Conservation (phyloP, 768 basidiomycete species). For the Exsudoporus frostii region DNA sequence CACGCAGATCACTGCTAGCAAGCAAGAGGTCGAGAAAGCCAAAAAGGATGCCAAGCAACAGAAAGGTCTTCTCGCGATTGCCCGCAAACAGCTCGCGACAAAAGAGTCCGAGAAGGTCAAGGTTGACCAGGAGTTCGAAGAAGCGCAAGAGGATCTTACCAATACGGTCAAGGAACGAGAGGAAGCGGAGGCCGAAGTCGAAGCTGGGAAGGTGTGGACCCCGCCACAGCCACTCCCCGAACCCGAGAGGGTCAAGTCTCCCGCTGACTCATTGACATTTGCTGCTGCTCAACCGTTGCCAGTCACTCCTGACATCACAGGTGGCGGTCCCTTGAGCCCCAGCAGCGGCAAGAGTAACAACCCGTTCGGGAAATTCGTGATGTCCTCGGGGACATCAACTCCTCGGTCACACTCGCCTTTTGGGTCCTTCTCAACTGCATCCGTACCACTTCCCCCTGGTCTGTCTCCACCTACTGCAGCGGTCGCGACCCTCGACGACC, state of each 20-base stretch:
- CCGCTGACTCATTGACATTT: slow-evolving; percentile 47
- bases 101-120: slow-evolving; percentile 77
- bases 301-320: slow-evolving; percentile 58
- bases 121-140: slow-evolving; percentile 68
- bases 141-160: slow-evolving; percentile 54
- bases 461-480: slow-evolving; percentile 4
- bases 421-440: slow-evolving; percentile 43
- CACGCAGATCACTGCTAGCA: slow-evolving; percentile 66
- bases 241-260: slow-evolving; percentile 36
- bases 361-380: slow-evolving; percentile 77
- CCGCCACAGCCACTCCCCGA: slow-evolving; percentile 12
- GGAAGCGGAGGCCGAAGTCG: slow-evolving; percentile 50
- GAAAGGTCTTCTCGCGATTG: slow-evolving; percentile 91
- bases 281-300: slow-evolving; percentile 77
- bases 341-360: slow-evolving; percentile 74
- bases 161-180: slow-evolving; percentile 53
- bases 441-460: slow-evolving; percentile 37
- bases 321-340: slow-evolving; percentile 41
- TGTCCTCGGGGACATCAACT: slow-evolving; percentile 39
- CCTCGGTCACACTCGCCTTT: slow-evolving; percentile 61
- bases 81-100: slow-evolving; percentile 86
- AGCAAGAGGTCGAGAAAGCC: slow-evolving; percentile 76
- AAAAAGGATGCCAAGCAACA: slow-evolving; percentile 96
- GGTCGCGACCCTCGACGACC: slow-evolving; percentile 36
- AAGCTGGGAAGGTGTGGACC: slow-evolving; percentile 36